Percentiles rank a stretch among this genome's conserved stretches.
These are phyloP conservation scores for Moringa oleifera DNA, from an alignment of 345 rosid genomes.

Conservation along the genomic window DNA sequence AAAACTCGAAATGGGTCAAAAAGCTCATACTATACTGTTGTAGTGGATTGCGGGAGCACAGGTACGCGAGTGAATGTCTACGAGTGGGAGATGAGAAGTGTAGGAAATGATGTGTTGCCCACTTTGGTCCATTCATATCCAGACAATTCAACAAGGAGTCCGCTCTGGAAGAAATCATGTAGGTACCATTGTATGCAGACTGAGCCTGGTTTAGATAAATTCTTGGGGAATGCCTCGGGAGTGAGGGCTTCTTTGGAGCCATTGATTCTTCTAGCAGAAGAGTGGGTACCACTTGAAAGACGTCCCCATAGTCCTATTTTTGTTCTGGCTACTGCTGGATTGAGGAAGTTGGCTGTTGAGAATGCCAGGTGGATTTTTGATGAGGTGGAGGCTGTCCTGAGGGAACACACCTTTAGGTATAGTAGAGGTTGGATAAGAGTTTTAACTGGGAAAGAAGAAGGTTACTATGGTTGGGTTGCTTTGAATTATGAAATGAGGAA, in stretches of 20 bases:
- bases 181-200: slow-evolving; percentile 62
- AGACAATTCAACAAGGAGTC: slow-evolving; percentile 21
- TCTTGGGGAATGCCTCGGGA: slow-evolving; percentile 40
- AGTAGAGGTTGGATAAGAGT: slow-evolving; percentile 42
- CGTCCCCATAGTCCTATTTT: slow-evolving; percentile 46
- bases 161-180: slow-evolving; percentile 24
- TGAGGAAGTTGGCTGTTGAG: slow-evolving; percentile 34
- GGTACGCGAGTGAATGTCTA: slow-evolving; percentile 56
- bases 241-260: slow-evolving; percentile 45
- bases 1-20: slow-evolving; percentile 5
- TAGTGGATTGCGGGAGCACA: slow-evolving; percentile 66
- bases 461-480: slow-evolving; percentile 65
- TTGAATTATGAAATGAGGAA: slow-evolving; percentile 46
- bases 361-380: slow-evolving; percentile 39
- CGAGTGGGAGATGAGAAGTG: slow-evolving; percentile 32
- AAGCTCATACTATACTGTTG: slow-evolving; percentile 33
- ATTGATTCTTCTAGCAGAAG: slow-evolving; percentile 35
- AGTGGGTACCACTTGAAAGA: slow-evolving; percentile 39
- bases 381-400: slow-evolving; percentile 34
- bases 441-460: slow-evolving; percentile 61
- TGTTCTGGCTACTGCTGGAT: slow-evolving; percentile 59
- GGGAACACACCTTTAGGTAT: slow-evolving; percentile 32
- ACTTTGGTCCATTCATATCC: slow-evolving; percentile 38
- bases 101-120: slow-evolving; percentile 23
- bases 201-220: slow-evolving; percentile 54